These are phyloP conservation scores for Chlorella sp. DNA, from an alignment of 139 green algal genomes.

Conservation along the genomic window DNA sequence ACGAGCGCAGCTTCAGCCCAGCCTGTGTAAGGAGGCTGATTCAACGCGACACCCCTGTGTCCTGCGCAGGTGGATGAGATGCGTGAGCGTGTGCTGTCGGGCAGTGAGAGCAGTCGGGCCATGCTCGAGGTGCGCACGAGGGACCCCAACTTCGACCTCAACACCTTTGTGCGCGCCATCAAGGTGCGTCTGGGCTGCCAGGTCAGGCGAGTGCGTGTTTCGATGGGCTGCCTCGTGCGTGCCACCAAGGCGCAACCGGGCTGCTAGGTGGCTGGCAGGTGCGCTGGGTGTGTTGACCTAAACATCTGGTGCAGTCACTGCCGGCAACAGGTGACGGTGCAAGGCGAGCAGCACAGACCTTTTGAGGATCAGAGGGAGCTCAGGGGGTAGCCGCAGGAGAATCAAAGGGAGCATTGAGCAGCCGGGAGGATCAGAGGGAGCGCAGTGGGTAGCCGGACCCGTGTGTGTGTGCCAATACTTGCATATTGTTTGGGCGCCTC, in stretches of 20 bases:
- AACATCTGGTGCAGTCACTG: not conserved
- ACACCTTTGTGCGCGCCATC: constrained; percentile 43
- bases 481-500: too few relatives aligned
- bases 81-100: constrained; percentile 63
- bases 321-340: not conserved
- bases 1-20: too few relatives aligned
- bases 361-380: too few relatives aligned
- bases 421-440: too few relatives aligned
- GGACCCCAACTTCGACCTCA: constrained; percentile 87
- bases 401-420: not conserved
- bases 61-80: constrained; percentile 54
- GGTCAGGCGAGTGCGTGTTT: too few relatives aligned
- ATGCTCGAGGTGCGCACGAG: constrained; percentile 76
- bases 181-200: constrained; percentile 35
- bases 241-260: too few relatives aligned
- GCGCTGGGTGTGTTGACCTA: not conserved
- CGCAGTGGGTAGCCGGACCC: too few relatives aligned
- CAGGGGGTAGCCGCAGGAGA: not conserved
- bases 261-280: too few relatives aligned
- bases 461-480: too few relatives aligned
- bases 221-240: too few relatives aligned
- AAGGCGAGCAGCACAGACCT: not conserved
- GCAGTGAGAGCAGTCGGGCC: constrained; percentile 66
- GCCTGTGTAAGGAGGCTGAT: too few relatives aligned
- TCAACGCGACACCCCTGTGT: too few relatives aligned